phyloP scores from a whole-genome alignment of 2,329 filamentous ascomycete genomes.

The Trichoderma oligosporum region DNA sequence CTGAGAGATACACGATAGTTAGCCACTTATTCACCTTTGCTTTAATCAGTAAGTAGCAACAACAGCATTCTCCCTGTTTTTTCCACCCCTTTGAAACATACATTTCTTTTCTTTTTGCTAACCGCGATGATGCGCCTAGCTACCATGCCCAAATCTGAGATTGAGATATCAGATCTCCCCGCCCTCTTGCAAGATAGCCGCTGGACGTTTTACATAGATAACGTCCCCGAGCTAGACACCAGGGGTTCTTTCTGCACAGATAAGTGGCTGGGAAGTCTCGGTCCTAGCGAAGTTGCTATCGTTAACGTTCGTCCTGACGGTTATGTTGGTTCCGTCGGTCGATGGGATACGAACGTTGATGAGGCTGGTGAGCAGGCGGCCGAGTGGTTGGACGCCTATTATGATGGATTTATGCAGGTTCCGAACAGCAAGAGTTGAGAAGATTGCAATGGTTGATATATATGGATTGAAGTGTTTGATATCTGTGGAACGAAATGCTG shows the following conservation, averaged over 20 bases:
- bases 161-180: slow-evolving; percentile 65
- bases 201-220: slow-evolving; percentile 71
- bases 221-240: slow-evolving; percentile 55
- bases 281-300: slow-evolving; percentile 56
- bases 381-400: slow-evolving; percentile 53
- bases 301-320: slow-evolving; percentile 69
- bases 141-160: slow-evolving; percentile 56
- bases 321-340: slow-evolving; percentile 63
- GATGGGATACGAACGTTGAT: slow-evolving; percentile 50
- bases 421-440: slow-evolving; percentile 28
- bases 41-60: slow-evolving; percentile 55
- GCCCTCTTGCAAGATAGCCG: slow-evolving; percentile 58
- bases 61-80: no score
- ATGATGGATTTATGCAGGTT: slow-evolving; percentile 51
- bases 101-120: no score
- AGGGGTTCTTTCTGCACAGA: slow-evolving; percentile 54
- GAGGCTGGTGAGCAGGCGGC: slow-evolving; percentile 51
- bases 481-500: background rate
- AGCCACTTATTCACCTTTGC: slow-evolving; percentile 68
- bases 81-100: background rate
- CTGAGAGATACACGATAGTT: slow-evolving; percentile 64
- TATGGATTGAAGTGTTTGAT: no score
- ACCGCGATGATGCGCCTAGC: slow-evolving; percentile 35
- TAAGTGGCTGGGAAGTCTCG: slow-evolving; percentile 64
- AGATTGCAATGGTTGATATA: no score